phyloP scores from a whole-genome alignment of 768 basidiomycete species.

The Mycena albidolilacea region DNA sequence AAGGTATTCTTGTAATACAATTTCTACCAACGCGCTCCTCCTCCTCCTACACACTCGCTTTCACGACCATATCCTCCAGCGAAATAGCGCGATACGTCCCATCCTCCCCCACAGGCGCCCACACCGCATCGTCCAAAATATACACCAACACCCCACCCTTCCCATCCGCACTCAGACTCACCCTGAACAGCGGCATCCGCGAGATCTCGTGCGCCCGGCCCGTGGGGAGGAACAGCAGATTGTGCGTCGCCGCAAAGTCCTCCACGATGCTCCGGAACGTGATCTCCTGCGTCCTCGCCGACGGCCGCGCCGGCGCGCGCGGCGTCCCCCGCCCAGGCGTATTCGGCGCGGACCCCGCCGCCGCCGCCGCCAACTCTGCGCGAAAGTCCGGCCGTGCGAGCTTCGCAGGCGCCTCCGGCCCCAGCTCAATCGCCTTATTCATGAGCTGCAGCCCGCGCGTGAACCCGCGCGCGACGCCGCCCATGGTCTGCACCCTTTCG shows the following conservation, averaged over 20 bases:
- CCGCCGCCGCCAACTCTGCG: conserved; percentile 57
- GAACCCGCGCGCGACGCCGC: conserved; percentile 84
- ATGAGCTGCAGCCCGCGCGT: conserved; percentile 92
- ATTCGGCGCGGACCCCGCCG: conserved; percentile 40
- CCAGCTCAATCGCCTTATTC: conserved; percentile 93
- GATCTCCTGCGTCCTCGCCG: conserved; percentile 81
- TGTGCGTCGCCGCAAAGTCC: conserved; percentile 87
- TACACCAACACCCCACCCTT: conserved; percentile 92
- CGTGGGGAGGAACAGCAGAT: conserved; percentile 91
- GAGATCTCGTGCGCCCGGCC: conserved; percentile 89
- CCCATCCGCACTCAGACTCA: conserved; percentile 84
- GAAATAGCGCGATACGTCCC: conserved; percentile 83
- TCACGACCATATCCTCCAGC: conserved; percentile 90
- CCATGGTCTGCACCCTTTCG: conserved; percentile 74
- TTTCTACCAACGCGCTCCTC: too few relatives aligned
- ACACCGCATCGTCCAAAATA: conserved; percentile 94
- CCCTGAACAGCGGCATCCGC: conserved; percentile 90
- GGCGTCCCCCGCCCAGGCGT: conserved; percentile 46
- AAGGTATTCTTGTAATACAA: not conserved
- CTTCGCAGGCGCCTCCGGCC: conserved; percentile 78
- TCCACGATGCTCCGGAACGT: conserved; percentile 96
- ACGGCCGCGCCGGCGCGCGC: conserved; percentile 54
- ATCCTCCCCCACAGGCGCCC: conserved; percentile 73
- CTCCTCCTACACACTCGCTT: conserved; percentile 54
- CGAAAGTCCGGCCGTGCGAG: conserved; percentile 78